Conservation (phyloP, 148 eudicot genomes). For the Rhododendron kiyosumense region DNA sequence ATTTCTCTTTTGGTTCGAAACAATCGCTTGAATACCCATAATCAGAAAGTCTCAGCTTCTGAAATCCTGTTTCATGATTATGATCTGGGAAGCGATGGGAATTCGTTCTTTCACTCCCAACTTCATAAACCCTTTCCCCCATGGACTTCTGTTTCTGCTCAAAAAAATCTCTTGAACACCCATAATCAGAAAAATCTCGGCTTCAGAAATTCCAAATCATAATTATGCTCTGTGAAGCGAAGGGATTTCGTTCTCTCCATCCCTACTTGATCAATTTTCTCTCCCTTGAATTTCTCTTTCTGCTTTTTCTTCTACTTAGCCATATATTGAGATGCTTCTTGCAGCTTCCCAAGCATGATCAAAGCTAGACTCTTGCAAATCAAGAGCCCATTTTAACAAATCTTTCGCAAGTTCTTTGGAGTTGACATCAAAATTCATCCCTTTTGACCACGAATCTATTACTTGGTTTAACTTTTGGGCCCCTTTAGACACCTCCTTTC, state of each 20-base stretch:
- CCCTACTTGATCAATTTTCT: conserved; percentile 22
- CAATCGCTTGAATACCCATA: conserved; percentile 40
- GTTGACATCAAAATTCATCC: conserved; percentile 13
- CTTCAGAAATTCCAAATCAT: conserved; percentile 26
- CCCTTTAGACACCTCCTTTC: conserved; percentile 19
- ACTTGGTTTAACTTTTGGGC: neutral
- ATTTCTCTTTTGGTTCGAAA: conserved; percentile 32
- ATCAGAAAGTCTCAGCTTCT: conserved; percentile 7
- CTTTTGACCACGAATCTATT: conserved; percentile 32
- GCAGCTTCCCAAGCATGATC: conserved; percentile 54
- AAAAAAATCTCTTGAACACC: conserved; percentile 43
- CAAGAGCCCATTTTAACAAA: conserved; percentile 67
- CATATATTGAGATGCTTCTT: conserved; percentile 44
- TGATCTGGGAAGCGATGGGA: conserved; percentile 27
- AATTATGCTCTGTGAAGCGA: conserved; percentile 18
- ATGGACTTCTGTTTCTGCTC: conserved; percentile 56
- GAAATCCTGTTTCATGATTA: conserved; percentile 20
- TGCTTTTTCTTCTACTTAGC: conserved; percentile 34
- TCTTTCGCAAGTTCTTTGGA: conserved; percentile 53
- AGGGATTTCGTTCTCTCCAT: conserved; percentile 25
- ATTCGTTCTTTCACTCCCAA: conserved; percentile 20
- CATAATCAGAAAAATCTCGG: conserved; percentile 40
- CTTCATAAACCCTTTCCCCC: conserved; percentile 27
- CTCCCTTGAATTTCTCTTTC: conserved; percentile 28
- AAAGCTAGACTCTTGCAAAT: conserved; percentile 76